Conservation (phyloP, 257 asterid genomes). For the Salvia hispanica region DNA sequence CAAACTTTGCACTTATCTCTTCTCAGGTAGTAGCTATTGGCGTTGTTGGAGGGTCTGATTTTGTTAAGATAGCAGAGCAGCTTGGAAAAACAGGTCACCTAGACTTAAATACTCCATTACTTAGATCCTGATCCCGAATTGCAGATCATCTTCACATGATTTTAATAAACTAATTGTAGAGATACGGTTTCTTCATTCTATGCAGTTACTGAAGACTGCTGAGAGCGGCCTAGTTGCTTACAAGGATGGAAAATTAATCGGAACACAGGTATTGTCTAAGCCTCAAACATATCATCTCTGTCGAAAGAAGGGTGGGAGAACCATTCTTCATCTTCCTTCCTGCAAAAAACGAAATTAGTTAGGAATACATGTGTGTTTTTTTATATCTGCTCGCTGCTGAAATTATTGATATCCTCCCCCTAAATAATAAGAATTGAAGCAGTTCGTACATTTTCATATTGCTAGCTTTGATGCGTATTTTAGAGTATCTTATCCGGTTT, state of each 20-base stretch:
- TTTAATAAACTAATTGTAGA: constrained; percentile 14
- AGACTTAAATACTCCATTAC: background rate
- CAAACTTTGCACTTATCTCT: constrained; percentile 19
- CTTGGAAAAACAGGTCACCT: constrained; percentile 77
- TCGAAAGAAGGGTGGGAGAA: background rate
- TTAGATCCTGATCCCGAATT: constrained; percentile 12
- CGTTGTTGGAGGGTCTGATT: constrained; percentile 98
- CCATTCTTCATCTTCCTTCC: constrained; percentile 23
- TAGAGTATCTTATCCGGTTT: too few species aligned
- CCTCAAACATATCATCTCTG: background rate
- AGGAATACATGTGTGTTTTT: background rate
- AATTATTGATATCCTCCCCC: constrained; percentile 1
- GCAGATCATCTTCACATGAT: background rate
- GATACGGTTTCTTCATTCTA: constrained; percentile 19
- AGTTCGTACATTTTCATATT: background rate
- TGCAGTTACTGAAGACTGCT: constrained; percentile 78
- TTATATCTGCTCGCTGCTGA: background rate
- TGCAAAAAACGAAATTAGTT: background rate
- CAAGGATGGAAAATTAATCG: constrained; percentile 70
- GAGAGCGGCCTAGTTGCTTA: constrained; percentile 98
- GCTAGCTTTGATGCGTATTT: too few species aligned
- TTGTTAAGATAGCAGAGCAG: constrained; percentile 93
- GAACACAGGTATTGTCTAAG: constrained; percentile 63
- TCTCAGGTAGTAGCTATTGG: constrained; percentile 80
- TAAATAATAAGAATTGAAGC: background rate